Conservation (phyloP, 805 yeast species). For the Citeromyces nyonsensis region DNA sequence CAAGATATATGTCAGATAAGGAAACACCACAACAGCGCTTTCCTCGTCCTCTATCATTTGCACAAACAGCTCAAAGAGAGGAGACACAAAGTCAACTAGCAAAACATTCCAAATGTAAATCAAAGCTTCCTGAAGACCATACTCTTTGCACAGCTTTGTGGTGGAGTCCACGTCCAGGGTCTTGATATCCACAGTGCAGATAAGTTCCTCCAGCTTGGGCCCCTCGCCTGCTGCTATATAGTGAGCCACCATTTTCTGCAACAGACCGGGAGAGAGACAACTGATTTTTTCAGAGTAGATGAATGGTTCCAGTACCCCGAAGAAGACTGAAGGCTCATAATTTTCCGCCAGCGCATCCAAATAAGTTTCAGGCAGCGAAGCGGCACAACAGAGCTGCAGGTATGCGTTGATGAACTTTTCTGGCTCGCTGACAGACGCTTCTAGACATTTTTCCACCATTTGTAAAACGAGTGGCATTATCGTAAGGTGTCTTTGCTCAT, state of each 20-base stretch:
- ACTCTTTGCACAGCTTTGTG: slow-evolving; percentile 38
- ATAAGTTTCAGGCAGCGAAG: slow-evolving; percentile 23
- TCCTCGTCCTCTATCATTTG: slow-evolving; percentile 9
- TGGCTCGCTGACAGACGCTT: slow-evolving; percentile 18
- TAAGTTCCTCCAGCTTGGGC: slow-evolving; percentile 42
- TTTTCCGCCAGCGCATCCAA: slow-evolving; percentile 24
- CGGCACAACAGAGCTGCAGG: slow-evolving; percentile 8
- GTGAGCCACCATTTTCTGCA: slow-evolving; percentile 43
- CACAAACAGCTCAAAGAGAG: slow-evolving; percentile 43
- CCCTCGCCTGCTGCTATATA: slow-evolving; percentile 25
- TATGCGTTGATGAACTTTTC: background rate
- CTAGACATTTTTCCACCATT: slow-evolving; percentile 37
- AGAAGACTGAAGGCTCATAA: slow-evolving; percentile 22
- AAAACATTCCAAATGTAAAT: slow-evolving; percentile 60
- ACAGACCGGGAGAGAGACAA: slow-evolving; percentile 43
- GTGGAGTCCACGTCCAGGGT: slow-evolving; percentile 72
- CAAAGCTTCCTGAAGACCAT: slow-evolving; percentile 44
- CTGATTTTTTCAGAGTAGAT: slow-evolving; percentile 29
- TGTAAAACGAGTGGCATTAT: slow-evolving; percentile 40
- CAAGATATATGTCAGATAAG: slow-evolving; percentile 52
- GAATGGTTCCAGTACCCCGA: slow-evolving; percentile 33
- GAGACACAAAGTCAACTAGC: slow-evolving; percentile 57
- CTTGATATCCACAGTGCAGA: slow-evolving; percentile 52
- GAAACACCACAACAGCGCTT: slow-evolving; percentile 19
- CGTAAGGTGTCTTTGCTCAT: slow-evolving; percentile 23